Base-by-base conservation (phyloP, 495 filamentous ascomycete species). In the Lasiosphaeria hispida region DNA sequence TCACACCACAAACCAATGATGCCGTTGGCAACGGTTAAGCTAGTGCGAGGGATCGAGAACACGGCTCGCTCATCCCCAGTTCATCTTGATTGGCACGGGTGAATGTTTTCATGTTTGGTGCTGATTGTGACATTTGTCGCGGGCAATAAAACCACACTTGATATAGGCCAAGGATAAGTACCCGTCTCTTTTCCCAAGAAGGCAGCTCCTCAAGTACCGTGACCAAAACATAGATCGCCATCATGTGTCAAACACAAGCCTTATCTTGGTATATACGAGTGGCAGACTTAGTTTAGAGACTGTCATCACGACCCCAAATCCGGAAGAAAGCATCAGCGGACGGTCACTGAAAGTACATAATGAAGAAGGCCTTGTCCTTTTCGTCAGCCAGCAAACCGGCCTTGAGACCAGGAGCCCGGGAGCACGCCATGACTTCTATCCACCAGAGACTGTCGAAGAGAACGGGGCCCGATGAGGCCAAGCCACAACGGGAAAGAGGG, bases 11-110 rank as follows among this genome's bases (percentile, higher is more conserved):
- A 33, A 10, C 48, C 48, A 50, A 50, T 50, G 48, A 34, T 23
- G 9, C 23, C 7, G 30, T 15, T 47, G 48, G 48, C 48, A 35
- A 15, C 42, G 23, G 23, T 30, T 30, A 30, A n/a, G 15, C 36
- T 38, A 11, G 18, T 17, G n/a, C 35, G 36, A 39, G 49, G 37
- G 37, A 52, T 52, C 49, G 34, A 52, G 23, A 37, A 52, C 49
- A 23, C 49, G 49, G 49, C 34, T 52, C 36, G 19, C 14, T 38
- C 10, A 19, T 11, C 35, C 17, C 6, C 15, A 40, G 13, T 10
- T 19, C 4, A 18, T n/a, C 14, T n/a, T 62, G 55, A 65, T 65
- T 65, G 63, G 59, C 56, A 62, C 63, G 59, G 63, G 19, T 65
- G 63, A 65, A 65, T 65, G 45, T 48, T 54, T 10, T 49, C 40